Percentiles rank a stretch among this genome's conserved stretches.
Conservation (phyloP, 371 early-diverging fungal species). For the Mortierella sp. region DNA sequence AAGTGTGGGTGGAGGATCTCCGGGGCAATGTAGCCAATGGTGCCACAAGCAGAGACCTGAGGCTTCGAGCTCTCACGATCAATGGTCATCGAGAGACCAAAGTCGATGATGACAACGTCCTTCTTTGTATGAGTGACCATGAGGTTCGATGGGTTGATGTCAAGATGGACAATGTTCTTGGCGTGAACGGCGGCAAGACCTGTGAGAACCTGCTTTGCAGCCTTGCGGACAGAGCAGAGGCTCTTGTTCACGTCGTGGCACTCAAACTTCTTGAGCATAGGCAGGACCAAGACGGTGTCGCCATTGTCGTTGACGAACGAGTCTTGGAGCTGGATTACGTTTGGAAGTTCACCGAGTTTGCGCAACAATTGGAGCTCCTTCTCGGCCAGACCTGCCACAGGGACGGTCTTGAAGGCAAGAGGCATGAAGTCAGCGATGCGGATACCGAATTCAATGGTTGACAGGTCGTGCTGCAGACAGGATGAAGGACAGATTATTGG, state of each 20-base stretch:
- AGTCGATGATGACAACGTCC: constrained; percentile 73
- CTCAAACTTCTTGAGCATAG: constrained; percentile 58
- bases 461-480: constrained; percentile 37
- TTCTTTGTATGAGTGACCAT: constrained; percentile 66
- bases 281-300: constrained; percentile 67
- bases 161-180: constrained; percentile 70
- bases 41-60: constrained; percentile 65
- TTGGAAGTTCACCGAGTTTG: constrained; percentile 54
- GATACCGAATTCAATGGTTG: constrained; percentile 67
- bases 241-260: constrained; percentile 42
- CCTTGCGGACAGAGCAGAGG: constrained; percentile 45
- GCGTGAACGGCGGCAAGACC: constrained; percentile 61
- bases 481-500: background rate
- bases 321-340: constrained; percentile 65
- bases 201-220: constrained; percentile 57
- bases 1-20: constrained; percentile 63
- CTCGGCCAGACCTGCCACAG: constrained; percentile 58
- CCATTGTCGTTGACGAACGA: constrained; percentile 63
- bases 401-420: constrained; percentile 72
- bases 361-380: constrained; percentile 63
- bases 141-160: constrained; percentile 71
- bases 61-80: constrained; percentile 41
- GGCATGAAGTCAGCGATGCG: constrained; percentile 63
- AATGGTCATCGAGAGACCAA: constrained; percentile 65
- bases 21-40: constrained; percentile 85